phyloP scores from a whole-genome alignment of 257 asterid genomes.

The Jacaranda copaia region DNA sequence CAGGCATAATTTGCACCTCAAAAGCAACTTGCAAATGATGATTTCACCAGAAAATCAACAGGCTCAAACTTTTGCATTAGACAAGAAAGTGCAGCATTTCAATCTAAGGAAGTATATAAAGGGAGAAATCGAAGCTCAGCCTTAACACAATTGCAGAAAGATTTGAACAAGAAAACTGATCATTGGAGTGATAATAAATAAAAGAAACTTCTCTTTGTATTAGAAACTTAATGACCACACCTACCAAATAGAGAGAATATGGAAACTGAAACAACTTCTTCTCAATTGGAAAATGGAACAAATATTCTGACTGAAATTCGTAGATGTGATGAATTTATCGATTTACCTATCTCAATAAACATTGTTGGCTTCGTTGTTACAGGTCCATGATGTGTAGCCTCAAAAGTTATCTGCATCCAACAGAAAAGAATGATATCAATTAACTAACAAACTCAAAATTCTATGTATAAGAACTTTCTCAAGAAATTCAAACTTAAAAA shows the following conservation, averaged over 20 bases:
- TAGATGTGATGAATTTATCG: not conserved
- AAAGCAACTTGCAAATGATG: not conserved
- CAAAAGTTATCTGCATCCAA: slow-evolving; percentile 73
- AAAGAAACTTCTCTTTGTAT: not conserved
- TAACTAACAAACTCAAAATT: not conserved
- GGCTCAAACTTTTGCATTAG: not conserved
- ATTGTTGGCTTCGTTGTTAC: slow-evolving; percentile 83
- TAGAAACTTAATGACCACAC: not conserved
- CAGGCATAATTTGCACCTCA: not conserved
- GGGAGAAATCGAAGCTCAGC: not conserved
- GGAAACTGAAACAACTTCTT: not conserved
- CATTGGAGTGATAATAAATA: not conserved
- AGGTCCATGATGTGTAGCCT: slow-evolving; percentile 99
- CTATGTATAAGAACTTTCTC: not conserved
- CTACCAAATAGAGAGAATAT: not conserved
- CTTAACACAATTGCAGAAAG: not conserved
- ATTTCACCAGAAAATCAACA: not conserved
- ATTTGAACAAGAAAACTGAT: not conserved
- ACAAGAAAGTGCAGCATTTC: not conserved
- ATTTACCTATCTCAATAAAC: slow-evolving; percentile 88
- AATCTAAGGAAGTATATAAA: not conserved
- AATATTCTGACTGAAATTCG: not conserved
- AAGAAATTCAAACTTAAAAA: not conserved
- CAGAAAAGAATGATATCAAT: slow-evolving; percentile 24
- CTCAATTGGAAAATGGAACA: not conserved